phyloP scores from a whole-genome alignment of 192 early-diverging fungal species.

The Coemansia furcata region DNA sequence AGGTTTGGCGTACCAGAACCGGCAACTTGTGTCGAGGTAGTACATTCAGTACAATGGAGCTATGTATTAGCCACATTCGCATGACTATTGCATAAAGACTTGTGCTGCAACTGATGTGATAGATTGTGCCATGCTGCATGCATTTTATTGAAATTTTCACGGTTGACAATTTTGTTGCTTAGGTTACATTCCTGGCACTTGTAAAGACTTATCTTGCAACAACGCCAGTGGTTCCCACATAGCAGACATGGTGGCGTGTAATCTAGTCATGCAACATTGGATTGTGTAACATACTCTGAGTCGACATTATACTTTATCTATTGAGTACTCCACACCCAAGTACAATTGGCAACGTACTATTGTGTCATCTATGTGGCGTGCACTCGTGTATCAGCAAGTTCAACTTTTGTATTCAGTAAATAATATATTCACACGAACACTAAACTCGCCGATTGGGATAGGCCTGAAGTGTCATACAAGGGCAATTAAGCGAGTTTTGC shows the following conservation, averaged over 20 bases:
- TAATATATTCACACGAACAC: no score
- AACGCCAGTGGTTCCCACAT: no score
- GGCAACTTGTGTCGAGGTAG: background rate
- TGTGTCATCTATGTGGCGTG: background rate
- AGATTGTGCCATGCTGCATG: background rate
- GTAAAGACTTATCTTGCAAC: no score
- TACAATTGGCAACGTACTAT: background rate
- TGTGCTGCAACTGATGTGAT: background rate
- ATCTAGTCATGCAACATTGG: background rate
- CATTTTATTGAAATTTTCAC: background rate
- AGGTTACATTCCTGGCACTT: no score
- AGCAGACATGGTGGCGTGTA: background rate
- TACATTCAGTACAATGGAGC: background rate
- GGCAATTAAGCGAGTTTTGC: no score
- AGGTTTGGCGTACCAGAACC: background rate
- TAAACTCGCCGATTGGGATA: no score
- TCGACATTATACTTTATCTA: background rate
- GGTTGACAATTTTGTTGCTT: background rate
- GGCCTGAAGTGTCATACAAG: no score
- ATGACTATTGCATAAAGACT: background rate
- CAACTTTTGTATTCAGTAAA: no score
- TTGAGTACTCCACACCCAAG: background rate
- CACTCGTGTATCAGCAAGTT: no score
- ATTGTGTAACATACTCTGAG: background rate
- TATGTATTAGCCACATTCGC: background rate